These are phyloP conservation scores for Aspergillus sclerotiicarbonarius DNA, from an alignment of 495 filamentous ascomycete genomes.

Conservation along the genomic window DNA sequence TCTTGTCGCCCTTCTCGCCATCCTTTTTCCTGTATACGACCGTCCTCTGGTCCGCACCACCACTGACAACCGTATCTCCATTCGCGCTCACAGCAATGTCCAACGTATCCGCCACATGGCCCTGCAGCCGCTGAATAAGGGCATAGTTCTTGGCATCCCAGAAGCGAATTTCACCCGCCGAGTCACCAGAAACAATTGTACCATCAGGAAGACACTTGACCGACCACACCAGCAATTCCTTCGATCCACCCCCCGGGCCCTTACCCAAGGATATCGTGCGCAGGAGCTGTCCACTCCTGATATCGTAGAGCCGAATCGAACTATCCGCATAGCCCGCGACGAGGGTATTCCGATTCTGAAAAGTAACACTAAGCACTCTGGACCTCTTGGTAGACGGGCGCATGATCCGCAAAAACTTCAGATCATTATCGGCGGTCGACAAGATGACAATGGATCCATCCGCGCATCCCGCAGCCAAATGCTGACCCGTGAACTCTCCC, in stretches of 20 bases:
- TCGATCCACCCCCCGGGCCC: constrained; percentile 69
- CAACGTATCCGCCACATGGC: constrained; percentile 86
- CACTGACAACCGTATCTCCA: constrained; percentile 82
- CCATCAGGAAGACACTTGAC: constrained; percentile 83
- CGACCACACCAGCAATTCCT: constrained; percentile 88
- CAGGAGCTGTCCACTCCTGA: constrained; percentile 68
- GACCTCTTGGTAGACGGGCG: constrained; percentile 75
- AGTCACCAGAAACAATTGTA: constrained; percentile 91
- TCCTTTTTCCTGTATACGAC: constrained; percentile 65
- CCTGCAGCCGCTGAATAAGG: constrained; percentile 76
- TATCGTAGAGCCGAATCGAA: constrained; percentile 86
- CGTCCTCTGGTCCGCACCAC: constrained; percentile 86
- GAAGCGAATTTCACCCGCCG: constrained; percentile 85
- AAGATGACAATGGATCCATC: constrained; percentile 86
- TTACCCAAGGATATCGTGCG: constrained; percentile 82
- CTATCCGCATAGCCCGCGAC: constrained; percentile 91
- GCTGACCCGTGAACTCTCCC: constrained; percentile 57
- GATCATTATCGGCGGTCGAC: constrained; percentile 76
- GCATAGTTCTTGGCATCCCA: constrained; percentile 92
- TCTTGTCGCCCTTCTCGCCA: constrained; percentile 55
- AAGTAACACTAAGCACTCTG: constrained; percentile 84
- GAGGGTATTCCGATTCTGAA: constrained; percentile 77
- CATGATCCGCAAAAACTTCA: constrained; percentile 69
- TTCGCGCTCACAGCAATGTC: constrained; percentile 76
- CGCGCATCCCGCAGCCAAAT: constrained; percentile 84